Conservation (phyloP, 257 asterid species). For the Capsicum chinense region DNA sequence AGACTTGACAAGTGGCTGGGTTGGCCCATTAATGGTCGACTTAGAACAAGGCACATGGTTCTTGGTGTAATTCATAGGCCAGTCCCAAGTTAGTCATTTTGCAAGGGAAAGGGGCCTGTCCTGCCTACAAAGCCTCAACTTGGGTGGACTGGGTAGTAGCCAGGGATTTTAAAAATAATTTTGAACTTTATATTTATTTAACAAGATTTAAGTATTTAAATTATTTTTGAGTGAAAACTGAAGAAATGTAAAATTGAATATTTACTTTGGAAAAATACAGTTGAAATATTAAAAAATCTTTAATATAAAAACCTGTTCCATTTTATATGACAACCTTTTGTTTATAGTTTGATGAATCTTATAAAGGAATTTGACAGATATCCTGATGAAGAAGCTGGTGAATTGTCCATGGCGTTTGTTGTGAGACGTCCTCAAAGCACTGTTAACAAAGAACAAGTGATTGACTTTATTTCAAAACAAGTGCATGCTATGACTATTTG, state of each 20-base stretch:
- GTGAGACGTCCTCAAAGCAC: too few species aligned
- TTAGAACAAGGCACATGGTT: neutral
- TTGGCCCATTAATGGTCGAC: neutral
- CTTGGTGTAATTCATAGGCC: neutral
- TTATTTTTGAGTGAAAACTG: neutral
- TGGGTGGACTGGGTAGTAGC: constrained; percentile 11
- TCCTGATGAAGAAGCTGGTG: too few species aligned
- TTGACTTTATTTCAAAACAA: too few species aligned
- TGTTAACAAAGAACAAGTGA: too few species aligned
- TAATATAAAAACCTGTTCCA: neutral
- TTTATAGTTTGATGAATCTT: too few species aligned
- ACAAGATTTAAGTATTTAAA: constrained; percentile 11
- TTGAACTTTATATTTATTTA: constrained; percentile 15
- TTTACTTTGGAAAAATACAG: neutral
- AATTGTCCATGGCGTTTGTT: too few species aligned
- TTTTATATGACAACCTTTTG: neutral
- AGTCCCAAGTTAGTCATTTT: constrained; percentile 16
- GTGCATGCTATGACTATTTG: too few species aligned
- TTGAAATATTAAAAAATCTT: constrained; percentile 9
- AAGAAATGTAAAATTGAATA: neutral
- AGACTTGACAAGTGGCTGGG: constrained; percentile 3
- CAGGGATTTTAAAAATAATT: neutral
- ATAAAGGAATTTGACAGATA: too few species aligned
- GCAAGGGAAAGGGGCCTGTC: neutral
- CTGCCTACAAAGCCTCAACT: constrained; percentile 6